These are phyloP conservation scores for Kluyveromyces aestuarii DNA, from an alignment of 805 yeast species.

Conservation along the genomic window DNA sequence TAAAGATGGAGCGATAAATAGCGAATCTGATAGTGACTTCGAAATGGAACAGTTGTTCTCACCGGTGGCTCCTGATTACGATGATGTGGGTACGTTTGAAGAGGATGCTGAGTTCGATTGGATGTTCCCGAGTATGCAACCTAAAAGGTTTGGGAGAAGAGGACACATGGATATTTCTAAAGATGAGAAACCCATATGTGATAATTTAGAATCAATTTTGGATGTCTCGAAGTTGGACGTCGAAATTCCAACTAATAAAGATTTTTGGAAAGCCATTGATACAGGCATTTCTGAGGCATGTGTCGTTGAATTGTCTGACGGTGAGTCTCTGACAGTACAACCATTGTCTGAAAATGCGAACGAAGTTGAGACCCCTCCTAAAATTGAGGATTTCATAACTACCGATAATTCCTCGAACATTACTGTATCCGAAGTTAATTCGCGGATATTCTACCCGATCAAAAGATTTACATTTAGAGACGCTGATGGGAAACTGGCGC, in stretches of 20 bases:
- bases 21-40: not conserved
- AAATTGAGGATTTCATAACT: slow-evolving; percentile 7
- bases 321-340: not conserved
- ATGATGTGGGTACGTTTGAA: not conserved
- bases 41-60: not conserved
- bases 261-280: slow-evolving; percentile 28
- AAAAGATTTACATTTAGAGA: slow-evolving; percentile 24
- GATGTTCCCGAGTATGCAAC: not conserved
- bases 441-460: slow-evolving; percentile 13
- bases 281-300: slow-evolving; percentile 18
- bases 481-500: slow-evolving; percentile 23
- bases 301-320: not conserved
- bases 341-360: slow-evolving; percentile 3
- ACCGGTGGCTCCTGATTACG: not conserved
- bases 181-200: not conserved
- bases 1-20: not conserved
- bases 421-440: not conserved
- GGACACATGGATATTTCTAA: not conserved
- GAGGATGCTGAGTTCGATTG: not conserved
- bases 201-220: not conserved
- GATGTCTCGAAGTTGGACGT: slow-evolving; percentile 1
- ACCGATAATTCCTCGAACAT: not conserved
- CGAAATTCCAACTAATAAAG: slow-evolving; percentile 12
- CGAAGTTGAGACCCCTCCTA: slow-evolving; percentile 5
- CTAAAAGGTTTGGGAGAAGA: not conserved